phyloP scores from a whole-genome alignment of 140 eudicot genomes.

The Senecio squalidus region DNA sequence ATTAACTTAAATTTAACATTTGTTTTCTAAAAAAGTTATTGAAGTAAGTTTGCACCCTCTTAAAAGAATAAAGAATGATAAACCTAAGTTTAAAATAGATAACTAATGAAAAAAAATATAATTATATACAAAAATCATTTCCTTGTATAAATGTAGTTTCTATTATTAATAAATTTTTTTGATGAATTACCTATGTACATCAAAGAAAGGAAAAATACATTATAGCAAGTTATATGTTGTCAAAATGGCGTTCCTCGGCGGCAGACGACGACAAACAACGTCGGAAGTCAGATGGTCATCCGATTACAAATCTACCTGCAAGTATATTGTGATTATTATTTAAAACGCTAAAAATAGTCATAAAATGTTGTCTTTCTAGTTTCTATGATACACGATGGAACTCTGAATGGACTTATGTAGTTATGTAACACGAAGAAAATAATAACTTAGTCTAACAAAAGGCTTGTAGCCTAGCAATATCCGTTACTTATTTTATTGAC shows the following conservation, averaged over 20 bases:
- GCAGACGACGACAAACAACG: background rate
- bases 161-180: constrained; percentile 10
- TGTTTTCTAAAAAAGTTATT: too few relatives aligned
- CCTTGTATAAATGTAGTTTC: constrained; percentile 3
- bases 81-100: background rate
- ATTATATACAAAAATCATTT: background rate
- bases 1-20: too few relatives aligned
- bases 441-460: too few relatives aligned
- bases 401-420: too few relatives aligned
- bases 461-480: too few relatives aligned
- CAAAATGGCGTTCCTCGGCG: constrained; percentile 5
- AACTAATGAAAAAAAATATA: background rate
- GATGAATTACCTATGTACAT: constrained; percentile 21
- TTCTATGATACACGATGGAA: too few relatives aligned
- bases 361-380: too few relatives aligned
- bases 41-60: background rate
- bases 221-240: background rate
- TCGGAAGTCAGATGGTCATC: background rate
- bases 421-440: too few relatives aligned
- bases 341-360: too few relatives aligned
- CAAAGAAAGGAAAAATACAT: constrained; percentile 14
- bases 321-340: too few relatives aligned
- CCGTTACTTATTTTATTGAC: too few relatives aligned
- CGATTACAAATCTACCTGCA: constrained; percentile 5
- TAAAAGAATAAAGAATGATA: too few relatives aligned